Evolutionary conservation across 23 red algal species (phyloP).

Genomic region (Pyropia yezoensis): DNA sequence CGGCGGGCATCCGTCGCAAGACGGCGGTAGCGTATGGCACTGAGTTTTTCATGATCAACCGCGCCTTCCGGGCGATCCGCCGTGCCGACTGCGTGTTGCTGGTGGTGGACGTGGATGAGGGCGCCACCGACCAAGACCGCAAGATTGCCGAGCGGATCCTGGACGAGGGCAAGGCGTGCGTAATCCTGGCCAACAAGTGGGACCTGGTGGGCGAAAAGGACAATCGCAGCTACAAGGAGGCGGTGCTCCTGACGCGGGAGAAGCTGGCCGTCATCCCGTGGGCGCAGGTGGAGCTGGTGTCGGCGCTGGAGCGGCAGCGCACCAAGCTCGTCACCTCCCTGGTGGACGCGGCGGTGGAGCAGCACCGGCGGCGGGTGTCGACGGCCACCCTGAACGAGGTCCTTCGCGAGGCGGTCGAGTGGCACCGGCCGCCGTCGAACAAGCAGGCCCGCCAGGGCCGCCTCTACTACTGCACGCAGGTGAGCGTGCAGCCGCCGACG

Average conservation of each 20-base stretch:
- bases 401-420: slow-evolving; percentile 69
- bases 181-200: slow-evolving; percentile 96
- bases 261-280: slow-evolving; percentile 54
- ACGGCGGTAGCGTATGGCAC: slow-evolving; percentile 77
- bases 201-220: slow-evolving; percentile 73
- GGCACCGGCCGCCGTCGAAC: slow-evolving; percentile 76
- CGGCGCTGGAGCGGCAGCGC: slow-evolving; percentile 59
- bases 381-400: slow-evolving; percentile 92
- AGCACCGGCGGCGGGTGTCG: slow-evolving; percentile 71
- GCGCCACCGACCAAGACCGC: slow-evolving; percentile 74
- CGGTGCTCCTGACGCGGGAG: slow-evolving; percentile 31
- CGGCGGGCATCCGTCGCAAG: slow-evolving; percentile 90
- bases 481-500: slow-evolving; percentile 72
- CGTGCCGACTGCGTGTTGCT: slow-evolving; percentile 83
- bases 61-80: slow-evolving; percentile 95
- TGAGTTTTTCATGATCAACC: slow-evolving; percentile 99
- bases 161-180: slow-evolving; percentile 80
- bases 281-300: slow-evolving; percentile 68
- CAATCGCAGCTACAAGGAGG: slow-evolving; percentile 55
- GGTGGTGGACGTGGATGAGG: slow-evolving; percentile 68
- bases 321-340: slow-evolving; percentile 25
- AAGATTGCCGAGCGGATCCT: slow-evolving; percentile 88
- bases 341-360: slow-evolving; percentile 66
- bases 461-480: slow-evolving; percentile 97
- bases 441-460: slow-evolving; percentile 63